A percentile compares a stretch with the other conserved stretches of the same genome.
These are phyloP conservation scores for Hyaloscypha variabilis DNA, from an alignment of 495 filamentous ascomycete genomes.

Conservation along the genomic window DNA sequence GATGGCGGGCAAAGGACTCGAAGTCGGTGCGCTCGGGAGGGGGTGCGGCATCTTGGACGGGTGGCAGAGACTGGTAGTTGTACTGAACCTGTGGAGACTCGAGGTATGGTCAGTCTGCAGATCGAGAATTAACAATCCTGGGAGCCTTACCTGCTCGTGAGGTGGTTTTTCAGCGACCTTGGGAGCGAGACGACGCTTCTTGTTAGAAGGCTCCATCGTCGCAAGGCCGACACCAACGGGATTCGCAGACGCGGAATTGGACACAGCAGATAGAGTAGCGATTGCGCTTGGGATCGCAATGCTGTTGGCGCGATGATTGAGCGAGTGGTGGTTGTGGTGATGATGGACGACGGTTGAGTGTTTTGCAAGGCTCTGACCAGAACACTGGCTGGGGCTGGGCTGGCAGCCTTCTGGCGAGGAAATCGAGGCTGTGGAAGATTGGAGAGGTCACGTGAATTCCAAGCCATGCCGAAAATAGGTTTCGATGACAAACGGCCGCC, in stretches of 20 bases:
- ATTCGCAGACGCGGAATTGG: constrained; percentile 13
- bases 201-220: constrained; percentile 36
- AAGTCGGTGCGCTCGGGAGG: constrained; percentile 47
- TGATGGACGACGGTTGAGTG: constrained; percentile 19
- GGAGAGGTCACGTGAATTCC: neutral
- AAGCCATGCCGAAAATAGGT: neutral
- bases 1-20: constrained; percentile 58
- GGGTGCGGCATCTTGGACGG: constrained; percentile 27
- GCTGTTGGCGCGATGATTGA: constrained; percentile 24
- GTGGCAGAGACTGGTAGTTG: constrained; percentile 27
- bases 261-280: constrained; percentile 3
- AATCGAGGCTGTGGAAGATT: constrained; percentile 14
- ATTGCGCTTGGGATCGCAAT: constrained; percentile 6
- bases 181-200: constrained; percentile 38
- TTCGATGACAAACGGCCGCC: neutral
- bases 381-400: neutral
- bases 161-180: constrained; percentile 35
- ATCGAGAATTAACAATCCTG: constrained; percentile 9
- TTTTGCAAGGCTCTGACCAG: constrained; percentile 15
- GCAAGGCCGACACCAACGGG: constrained; percentile 23
- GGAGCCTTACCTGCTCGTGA: constrained; percentile 32
- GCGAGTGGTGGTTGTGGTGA: constrained; percentile 16
- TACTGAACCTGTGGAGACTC: constrained; percentile 26
- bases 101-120: constrained; percentile 6
- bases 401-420: constrained; percentile 4